A percentile compares a stretch with the other conserved stretches of the same genome.
phyloP scores from a whole-genome alignment of 1,139 yeast genomes.

The Schizosaccharomyces versatilis region DNA sequence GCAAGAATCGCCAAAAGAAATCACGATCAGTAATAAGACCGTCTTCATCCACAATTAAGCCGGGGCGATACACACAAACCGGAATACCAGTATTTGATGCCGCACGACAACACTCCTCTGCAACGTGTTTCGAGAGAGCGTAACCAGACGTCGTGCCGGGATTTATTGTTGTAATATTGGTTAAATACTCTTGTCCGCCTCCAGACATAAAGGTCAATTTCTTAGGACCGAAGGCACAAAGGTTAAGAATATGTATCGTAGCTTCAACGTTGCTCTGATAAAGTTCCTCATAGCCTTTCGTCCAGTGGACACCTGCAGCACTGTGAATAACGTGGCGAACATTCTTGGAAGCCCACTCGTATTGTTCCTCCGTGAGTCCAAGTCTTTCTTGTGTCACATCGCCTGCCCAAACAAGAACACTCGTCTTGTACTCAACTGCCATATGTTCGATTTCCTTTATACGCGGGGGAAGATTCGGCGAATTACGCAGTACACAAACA shows the following conservation, averaged over 20 bases:
- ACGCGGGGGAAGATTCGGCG: neutral
- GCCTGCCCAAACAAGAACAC: neutral
- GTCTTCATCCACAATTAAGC: neutral
- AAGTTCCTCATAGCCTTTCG: neutral
- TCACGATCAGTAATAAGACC: neutral
- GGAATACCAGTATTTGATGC: neutral
- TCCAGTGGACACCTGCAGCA: conserved; percentile 2
- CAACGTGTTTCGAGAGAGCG: neutral
- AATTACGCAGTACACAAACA: neutral
- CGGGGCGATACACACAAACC: neutral
- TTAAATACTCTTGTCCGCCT: conserved; percentile 1
- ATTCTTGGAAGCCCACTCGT: neutral
- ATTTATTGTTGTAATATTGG: neutral
- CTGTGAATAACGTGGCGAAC: neutral
- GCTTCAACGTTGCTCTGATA: neutral
- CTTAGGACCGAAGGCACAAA: neutral
- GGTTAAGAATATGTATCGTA: neutral
- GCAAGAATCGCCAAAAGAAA: conserved; percentile 2
- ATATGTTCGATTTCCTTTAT: too few species aligned
- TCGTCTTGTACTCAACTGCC: neutral
- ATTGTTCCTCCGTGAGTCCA: neutral
- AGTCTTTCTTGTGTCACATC: neutral
- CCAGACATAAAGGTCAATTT: neutral
- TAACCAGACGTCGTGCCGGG: neutral
- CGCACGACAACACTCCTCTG: neutral